Evolutionary conservation across 306 rosid genomes (phyloP).

Genomic region (Dryas octopetala): DNA sequence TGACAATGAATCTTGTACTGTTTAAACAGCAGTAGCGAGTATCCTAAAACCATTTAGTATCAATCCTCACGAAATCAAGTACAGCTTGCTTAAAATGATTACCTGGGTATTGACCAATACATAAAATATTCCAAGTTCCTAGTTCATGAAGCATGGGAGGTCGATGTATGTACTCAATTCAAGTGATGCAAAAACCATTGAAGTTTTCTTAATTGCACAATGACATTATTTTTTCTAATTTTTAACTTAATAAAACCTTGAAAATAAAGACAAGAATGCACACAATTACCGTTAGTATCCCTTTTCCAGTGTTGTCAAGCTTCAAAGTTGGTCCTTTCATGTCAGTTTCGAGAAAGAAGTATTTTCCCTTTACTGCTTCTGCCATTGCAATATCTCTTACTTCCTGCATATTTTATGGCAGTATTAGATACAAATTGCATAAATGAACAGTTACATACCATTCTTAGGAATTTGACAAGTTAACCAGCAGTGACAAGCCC

Average conservation of each 20-base stretch:
- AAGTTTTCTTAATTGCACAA: neutral
- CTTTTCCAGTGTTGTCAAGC: constrained; percentile 89
- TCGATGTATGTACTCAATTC: neutral
- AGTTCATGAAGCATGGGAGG: neutral
- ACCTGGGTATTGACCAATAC: neutral
- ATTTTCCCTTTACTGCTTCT: constrained; percentile 73
- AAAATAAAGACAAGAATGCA: constrained; percentile 5
- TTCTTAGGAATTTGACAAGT: neutral
- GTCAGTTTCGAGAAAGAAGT: constrained; percentile 81
- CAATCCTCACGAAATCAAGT: neutral
- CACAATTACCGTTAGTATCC: constrained; percentile 71
- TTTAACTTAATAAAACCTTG: neutral
- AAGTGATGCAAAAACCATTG: neutral
- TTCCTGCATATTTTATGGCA: constrained; percentile 49
- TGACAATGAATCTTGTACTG: neutral
- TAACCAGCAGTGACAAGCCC: constrained; percentile 8
- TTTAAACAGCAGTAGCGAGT: neutral
- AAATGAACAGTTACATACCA: constrained; percentile 6
- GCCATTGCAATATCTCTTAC: constrained; percentile 74
- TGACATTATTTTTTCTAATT: neutral
- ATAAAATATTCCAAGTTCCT: neutral
- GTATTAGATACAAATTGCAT: constrained; percentile 5
- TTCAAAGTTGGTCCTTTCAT: constrained; percentile 82
- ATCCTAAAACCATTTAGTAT: neutral
- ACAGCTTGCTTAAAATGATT: neutral